Evolutionary conservation across 768 basidiomycete genomes (phyloP), one percentile per base, ranked within the genome.

Genomic region (Kwoniella sp.): DNA sequence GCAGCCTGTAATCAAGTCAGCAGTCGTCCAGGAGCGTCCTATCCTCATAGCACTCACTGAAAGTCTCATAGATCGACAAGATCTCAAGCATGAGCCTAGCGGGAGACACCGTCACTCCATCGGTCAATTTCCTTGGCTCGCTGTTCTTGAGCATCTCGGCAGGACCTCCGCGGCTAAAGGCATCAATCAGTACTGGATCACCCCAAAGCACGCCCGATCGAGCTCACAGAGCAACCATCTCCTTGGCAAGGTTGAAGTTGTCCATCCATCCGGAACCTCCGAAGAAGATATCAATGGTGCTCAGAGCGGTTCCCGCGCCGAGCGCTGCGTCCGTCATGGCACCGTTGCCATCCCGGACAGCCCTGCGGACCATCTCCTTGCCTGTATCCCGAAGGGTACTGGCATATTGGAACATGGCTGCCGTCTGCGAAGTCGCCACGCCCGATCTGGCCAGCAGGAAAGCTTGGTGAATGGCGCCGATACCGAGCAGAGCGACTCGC

Each of bases 401-500:
- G 25, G 73, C 76, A 38, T 75, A 73, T 42, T 75, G 65, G 62
- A 77, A 72, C 65, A 77, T 69, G 28, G 60, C 63, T 15, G 60
- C 60, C 7, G 65, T 72, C 39, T 66, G 70, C 19, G 41, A 28
- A 17, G 56, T 57, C 23, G 55, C 43, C 36, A 60, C 53, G 10
- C 63, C 60, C 9, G 69, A 67, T 60, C 74, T 73, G 14, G 77
- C 73, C 27, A 76, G 61, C 36, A 77, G 70, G 65, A 76, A 77
- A 15, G 77, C 75, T 62, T 77, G 77, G 61, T 79, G 78, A 25
- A 78, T 75, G 17, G 76, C 77, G 10, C 74, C 77, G 11, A 77
- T 70, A 43, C 77, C 77, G 43, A 76, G 71, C 26, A 79, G 62
- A 6, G 75, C 67, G 28, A 75, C 65, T 23, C 77, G 73, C 31